Percentiles rank a stretch among this genome's conserved stretches.
These are phyloP conservation scores for Craterostigma plantagineum DNA, from an alignment of 257 asterid species.

Conservation along the genomic window DNA sequence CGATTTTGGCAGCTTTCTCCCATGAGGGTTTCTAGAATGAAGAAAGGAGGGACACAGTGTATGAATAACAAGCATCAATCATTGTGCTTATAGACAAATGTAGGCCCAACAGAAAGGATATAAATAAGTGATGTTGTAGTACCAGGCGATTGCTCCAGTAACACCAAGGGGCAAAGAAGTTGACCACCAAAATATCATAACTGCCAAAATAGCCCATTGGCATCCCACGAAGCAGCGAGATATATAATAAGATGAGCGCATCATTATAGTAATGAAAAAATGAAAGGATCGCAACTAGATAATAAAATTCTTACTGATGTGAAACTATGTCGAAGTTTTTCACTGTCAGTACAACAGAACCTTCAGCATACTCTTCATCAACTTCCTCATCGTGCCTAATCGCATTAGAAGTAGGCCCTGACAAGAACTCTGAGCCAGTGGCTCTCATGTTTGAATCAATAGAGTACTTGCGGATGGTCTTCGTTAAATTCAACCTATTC, in stretches of 20 bases:
- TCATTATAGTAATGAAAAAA: too few relatives aligned
- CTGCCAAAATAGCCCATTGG: slow-evolving; percentile 24
- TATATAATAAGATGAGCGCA: background rate
- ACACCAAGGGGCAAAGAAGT: slow-evolving; percentile 97
- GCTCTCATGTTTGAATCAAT: slow-evolving; percentile 63
- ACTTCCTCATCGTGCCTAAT: slow-evolving; percentile 66
- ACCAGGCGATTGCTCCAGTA: slow-evolving; percentile 88
- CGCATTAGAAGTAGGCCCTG: slow-evolving; percentile 31
- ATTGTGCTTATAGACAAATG: background rate
- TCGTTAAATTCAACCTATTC: slow-evolving; percentile 91
- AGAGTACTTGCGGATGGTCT: slow-evolving; percentile 70
- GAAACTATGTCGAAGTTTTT: slow-evolving; percentile 64
- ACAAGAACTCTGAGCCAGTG: slow-evolving; percentile 61
- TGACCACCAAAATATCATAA: slow-evolving; percentile 64
- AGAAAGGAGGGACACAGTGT: slow-evolving; percentile 7
- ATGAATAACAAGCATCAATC: background rate
- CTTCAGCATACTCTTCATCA: slow-evolving; percentile 76
- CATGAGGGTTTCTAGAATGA: slow-evolving; percentile 82
- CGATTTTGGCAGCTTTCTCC: slow-evolving; percentile 87
- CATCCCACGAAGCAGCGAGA: slow-evolving; percentile 6
- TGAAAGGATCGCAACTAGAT: background rate
- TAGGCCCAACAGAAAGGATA: slow-evolving; percentile 1
- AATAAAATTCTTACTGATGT: slow-evolving; percentile 49
- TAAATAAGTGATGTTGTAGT: slow-evolving; percentile 12
- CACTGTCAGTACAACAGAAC: slow-evolving; percentile 48